Evolutionary conservation across 2,329 filamentous ascomycete genomes (phyloP).

Genomic region (Diplodia sapinea): DNA sequence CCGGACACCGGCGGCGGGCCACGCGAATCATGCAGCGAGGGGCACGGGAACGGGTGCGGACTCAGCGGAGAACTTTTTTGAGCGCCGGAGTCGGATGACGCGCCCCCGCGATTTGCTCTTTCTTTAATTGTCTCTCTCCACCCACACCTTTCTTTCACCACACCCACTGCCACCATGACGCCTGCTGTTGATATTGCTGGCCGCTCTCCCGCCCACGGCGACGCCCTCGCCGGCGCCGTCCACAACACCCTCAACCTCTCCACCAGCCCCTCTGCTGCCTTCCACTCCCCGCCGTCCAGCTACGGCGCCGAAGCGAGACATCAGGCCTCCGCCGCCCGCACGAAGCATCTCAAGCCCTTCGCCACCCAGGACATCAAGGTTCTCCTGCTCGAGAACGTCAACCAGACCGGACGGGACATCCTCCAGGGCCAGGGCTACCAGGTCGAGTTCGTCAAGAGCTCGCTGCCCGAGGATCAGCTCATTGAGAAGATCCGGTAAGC

Average conservation of each 20-base stretch:
- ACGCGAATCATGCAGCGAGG: conserved; percentile 12
- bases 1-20: conserved; percentile 21
- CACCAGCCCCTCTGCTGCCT: conserved; percentile 74
- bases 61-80: conserved; percentile 24
- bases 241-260: conserved; percentile 71
- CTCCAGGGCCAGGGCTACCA: conserved; percentile 89
- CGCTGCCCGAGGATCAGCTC: conserved; percentile 87
- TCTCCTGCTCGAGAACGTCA: conserved; percentile 92
- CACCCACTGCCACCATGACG: conserved; percentile 39
- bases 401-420: conserved; percentile 84
- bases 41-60: conserved; percentile 14
- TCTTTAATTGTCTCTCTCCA: background rate
- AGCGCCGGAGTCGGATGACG: conserved; percentile 1
- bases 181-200: conserved; percentile 47
- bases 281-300: conserved; percentile 74
- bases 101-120: conserved; percentile 17
- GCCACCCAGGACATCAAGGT: conserved; percentile 97
- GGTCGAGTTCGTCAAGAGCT: conserved; percentile 88
- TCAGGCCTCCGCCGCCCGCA: conserved; percentile 48
- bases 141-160: background rate
- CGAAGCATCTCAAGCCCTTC: conserved; percentile 91
- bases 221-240: conserved; percentile 51
- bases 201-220: conserved; percentile 33
- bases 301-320: conserved; percentile 46
- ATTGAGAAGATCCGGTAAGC: conserved; percentile 90